These are phyloP conservation scores for Cercophora samala DNA, from an alignment of 495 filamentous ascomycete species.

Conservation along the genomic window DNA sequence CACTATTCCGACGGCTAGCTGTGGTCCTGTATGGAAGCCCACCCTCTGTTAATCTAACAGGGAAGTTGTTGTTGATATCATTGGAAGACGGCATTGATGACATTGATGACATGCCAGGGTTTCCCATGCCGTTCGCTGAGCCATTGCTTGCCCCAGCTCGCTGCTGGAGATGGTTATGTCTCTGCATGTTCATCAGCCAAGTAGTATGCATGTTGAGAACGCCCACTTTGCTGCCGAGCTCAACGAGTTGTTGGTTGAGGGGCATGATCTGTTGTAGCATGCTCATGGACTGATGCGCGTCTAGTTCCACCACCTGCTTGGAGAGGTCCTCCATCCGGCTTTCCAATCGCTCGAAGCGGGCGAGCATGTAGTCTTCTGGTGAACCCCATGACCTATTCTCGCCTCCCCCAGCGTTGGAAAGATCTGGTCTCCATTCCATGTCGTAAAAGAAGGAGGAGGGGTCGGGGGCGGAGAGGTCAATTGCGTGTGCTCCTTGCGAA, in stretches of 20 bases:
- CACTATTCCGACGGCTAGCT: constrained; percentile 15
- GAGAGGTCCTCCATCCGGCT: constrained; percentile 44
- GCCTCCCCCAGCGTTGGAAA: not conserved
- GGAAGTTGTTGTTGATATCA: constrained; percentile 1
- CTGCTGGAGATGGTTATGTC: constrained; percentile 26
- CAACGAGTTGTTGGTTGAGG: constrained; percentile 51
- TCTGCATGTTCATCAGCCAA: constrained; percentile 49
- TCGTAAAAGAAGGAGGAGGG: not conserved
- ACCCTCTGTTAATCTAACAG: not conserved
- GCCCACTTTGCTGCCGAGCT: constrained; percentile 49
- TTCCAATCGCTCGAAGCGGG: constrained; percentile 49
- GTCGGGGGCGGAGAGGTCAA: constrained; percentile 13
- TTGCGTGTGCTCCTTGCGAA: not conserved
- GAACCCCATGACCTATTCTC: constrained; percentile 9
- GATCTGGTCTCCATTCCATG: constrained; percentile 1
- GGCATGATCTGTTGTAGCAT: constrained; percentile 49
- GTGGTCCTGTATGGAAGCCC: not conserved
- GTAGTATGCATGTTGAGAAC: constrained; percentile 53
- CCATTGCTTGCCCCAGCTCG: constrained; percentile 6
- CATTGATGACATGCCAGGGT: not conserved
- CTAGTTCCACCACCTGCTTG: constrained; percentile 44
- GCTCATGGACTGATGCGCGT: constrained; percentile 46
- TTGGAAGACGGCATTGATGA: not conserved
- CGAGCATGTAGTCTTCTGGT: constrained; percentile 40
- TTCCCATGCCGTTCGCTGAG: not conserved